phyloP scores from a whole-genome alignment of 345 rosid species.

The Angophora floribunda region DNA sequence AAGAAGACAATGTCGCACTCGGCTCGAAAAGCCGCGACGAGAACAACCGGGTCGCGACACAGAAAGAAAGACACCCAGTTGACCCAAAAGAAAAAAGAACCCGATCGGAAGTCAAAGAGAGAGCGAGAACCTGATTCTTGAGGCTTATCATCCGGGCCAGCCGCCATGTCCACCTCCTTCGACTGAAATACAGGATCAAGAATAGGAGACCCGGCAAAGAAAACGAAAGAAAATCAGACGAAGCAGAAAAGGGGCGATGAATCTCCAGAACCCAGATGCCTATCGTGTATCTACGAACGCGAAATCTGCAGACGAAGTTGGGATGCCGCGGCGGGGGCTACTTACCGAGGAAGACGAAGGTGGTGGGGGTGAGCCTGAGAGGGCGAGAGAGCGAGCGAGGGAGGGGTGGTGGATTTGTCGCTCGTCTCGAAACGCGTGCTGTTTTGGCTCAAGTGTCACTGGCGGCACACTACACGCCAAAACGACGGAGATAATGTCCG shows the following conservation, averaged over 20 bases:
- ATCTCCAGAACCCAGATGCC: neutral
- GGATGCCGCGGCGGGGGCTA: neutral
- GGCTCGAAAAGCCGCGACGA: neutral
- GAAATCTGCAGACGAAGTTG: neutral
- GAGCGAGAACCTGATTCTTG: neutral
- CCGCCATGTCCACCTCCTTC: neutral
- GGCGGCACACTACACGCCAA: neutral
- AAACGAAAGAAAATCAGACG: neutral
- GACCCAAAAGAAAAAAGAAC: neutral
- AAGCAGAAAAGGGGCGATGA: neutral
- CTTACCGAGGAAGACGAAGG: neutral
- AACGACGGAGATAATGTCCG: neutral
- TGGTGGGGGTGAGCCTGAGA: neutral
- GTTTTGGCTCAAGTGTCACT: neutral
- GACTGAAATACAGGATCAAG: neutral
- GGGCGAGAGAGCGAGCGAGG: neutral
- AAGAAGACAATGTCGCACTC: neutral
- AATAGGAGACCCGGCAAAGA: neutral
- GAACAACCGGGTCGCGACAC: neutral
- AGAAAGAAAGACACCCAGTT: neutral
- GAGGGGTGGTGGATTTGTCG: neutral
- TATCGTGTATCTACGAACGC: rapidly evolving
- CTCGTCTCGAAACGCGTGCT: neutral
- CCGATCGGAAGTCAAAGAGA: neutral
- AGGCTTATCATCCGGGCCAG: neutral